Evolutionary conservation across 2,329 filamentous ascomycete genomes (phyloP).

Genomic region (Alternaria triticimaculans): DNA sequence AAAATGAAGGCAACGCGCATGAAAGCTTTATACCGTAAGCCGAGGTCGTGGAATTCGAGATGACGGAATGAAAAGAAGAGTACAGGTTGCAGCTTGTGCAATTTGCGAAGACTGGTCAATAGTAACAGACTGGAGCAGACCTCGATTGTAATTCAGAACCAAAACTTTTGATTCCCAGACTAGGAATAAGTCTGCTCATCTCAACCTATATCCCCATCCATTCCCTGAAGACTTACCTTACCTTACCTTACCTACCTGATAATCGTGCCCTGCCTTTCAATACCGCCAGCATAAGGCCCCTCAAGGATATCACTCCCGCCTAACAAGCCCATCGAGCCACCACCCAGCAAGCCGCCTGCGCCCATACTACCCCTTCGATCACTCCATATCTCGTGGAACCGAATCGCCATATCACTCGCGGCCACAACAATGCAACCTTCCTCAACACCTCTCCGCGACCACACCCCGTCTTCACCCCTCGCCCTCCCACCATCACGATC

Average conservation of each 20-base stretch:
- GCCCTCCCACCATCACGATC: constrained; percentile 24
- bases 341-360: constrained; percentile 57
- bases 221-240: not conserved
- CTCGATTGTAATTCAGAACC: not conserved
- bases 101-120: not conserved
- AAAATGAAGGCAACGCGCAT: not conserved
- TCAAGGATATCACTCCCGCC: constrained; percentile 88
- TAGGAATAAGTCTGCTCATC: not conserved
- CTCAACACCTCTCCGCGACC: constrained; percentile 63
- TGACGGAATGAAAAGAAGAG: not conserved
- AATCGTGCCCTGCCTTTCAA: constrained; percentile 68
- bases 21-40: not conserved
- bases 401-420: constrained; percentile 88
- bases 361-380: constrained; percentile 56
- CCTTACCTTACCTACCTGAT: constrained; percentile 44
- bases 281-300: constrained; percentile 69
- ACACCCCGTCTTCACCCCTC: constrained; percentile 61
- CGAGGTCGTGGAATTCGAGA: not conserved
- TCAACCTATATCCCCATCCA: not conserved
- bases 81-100: not conserved
- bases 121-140: not conserved
- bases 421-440: constrained; percentile 91
- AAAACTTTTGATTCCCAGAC: not conserved
- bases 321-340: constrained; percentile 56
- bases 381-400: constrained; percentile 96